These are phyloP conservation scores for Neostapfia colusana DNA, from an alignment of 176 grass and related monocot species.

Conservation along the genomic window DNA sequence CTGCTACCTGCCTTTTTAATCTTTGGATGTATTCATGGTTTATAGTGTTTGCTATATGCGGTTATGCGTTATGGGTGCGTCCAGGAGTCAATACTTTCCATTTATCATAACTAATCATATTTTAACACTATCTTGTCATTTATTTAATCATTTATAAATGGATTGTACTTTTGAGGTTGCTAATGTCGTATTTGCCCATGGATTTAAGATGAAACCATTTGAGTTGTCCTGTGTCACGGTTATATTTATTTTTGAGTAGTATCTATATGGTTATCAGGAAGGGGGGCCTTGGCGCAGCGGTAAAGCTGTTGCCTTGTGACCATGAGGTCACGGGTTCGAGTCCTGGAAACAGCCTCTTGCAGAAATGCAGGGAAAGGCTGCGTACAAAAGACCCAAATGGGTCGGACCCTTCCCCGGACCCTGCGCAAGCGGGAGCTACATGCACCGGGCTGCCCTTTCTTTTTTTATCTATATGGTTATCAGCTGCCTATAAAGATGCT, in stretches of 20 bases:
- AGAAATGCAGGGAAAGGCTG: too few species aligned
- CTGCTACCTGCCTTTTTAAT: not conserved
- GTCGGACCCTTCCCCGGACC: too few species aligned
- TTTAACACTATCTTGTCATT: constrained; percentile 24
- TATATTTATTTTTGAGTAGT: not conserved
- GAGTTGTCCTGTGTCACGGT: not conserved
- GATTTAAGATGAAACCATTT: not conserved
- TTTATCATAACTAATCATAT: constrained; percentile 3
- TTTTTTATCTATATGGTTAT: constrained; percentile 15
- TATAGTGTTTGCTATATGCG: not conserved
- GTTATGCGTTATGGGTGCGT: not conserved
- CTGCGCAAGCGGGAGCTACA: too few species aligned
- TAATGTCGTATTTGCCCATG: not conserved
- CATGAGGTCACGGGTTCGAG: too few species aligned
- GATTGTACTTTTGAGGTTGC: constrained; percentile 36
- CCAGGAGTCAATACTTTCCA: not conserved
- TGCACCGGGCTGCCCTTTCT: too few species aligned
- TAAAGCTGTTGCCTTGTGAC: too few species aligned
- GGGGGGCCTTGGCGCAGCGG: too few species aligned
- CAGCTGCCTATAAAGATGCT: not conserved
- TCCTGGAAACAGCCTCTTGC: too few species aligned
- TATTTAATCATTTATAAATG: not conserved
- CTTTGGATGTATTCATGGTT: not conserved
- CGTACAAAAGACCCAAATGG: too few species aligned
- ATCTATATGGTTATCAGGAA: constrained; percentile 18